Percentiles rank a stretch among this genome's conserved stretches.
Conservation (phyloP, 768 basidiomycete genomes). For the Trametes gibbosa region DNA sequence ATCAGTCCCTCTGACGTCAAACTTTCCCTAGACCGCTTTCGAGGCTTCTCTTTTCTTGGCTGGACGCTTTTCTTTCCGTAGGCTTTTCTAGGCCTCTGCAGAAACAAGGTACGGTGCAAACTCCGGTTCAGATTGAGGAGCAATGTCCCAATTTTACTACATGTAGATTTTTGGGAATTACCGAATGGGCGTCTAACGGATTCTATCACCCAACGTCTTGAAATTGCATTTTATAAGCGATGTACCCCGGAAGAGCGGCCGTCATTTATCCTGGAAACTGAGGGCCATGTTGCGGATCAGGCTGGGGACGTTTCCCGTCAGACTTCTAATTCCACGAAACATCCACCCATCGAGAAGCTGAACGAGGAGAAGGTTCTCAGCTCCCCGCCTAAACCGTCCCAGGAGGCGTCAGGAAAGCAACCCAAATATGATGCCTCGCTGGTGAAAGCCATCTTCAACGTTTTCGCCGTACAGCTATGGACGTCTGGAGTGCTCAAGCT, state of each 20-base stretch:
- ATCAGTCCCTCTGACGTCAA: neutral
- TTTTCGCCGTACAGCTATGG: slow-evolving; percentile 49
- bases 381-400: neutral
- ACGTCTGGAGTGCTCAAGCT: slow-evolving; percentile 47
- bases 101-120: slow-evolving; percentile 44
- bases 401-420: slow-evolving; percentile 5
- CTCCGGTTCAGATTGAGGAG: neutral
- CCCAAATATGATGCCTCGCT: slow-evolving; percentile 47
- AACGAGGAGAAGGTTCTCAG: neutral
- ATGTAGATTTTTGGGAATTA: slow-evolving; percentile 10
- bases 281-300: too few relatives aligned
- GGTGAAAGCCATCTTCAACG: slow-evolving; percentile 44
- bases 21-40: slow-evolving; percentile 38
- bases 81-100: slow-evolving; percentile 58
- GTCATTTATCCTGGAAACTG: neutral
- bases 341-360: neutral
- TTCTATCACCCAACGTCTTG: slow-evolving; percentile 9
- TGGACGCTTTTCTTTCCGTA: slow-evolving; percentile 51
- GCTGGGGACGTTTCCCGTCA: neutral
- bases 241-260: slow-evolving; percentile 14
- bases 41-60: slow-evolving; percentile 50
- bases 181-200: slow-evolving; percentile 3
- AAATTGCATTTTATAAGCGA: slow-evolving; percentile 4
- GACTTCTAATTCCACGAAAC: slow-evolving; percentile 2
- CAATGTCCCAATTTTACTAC: neutral